Evolutionary conservation across 768 basidiomycete species (phyloP).

Genomic region (Pleurotus cornucopiae): DNA sequence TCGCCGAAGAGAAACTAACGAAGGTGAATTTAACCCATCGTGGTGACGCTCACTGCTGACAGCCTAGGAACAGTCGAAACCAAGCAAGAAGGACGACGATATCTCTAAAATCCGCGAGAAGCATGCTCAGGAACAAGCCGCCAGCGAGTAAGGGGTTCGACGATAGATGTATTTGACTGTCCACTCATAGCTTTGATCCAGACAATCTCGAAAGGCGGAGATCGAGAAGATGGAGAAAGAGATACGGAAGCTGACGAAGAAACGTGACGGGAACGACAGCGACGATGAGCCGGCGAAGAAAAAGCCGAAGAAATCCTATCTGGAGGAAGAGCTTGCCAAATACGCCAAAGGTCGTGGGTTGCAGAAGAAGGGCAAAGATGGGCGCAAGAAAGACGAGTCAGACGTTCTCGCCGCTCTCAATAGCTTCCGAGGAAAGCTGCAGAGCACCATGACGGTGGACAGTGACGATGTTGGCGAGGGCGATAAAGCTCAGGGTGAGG

Average conservation of each 20-base stretch:
- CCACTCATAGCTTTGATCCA: constrained; percentile 21
- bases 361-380: constrained; percentile 43
- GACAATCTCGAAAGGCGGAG: constrained; percentile 64
- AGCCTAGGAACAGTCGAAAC: constrained; percentile 25
- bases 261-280: constrained; percentile 49
- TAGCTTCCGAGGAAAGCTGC: constrained; percentile 69
- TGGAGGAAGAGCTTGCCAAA: constrained; percentile 79
- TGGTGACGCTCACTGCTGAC: too few relatives aligned
- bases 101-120: constrained; percentile 71
- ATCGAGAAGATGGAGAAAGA: constrained; percentile 88
- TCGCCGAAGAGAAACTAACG: constrained; percentile 20
- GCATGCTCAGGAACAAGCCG: constrained; percentile 67
- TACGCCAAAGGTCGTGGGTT: constrained; percentile 66
- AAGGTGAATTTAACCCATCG: constrained; percentile 2
- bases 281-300: constrained; percentile 61
- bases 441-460: constrained; percentile 33
- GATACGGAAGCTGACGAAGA: constrained; percentile 71
- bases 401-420: constrained; percentile 65
- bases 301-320: constrained; percentile 62
- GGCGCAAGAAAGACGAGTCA: constrained; percentile 64
- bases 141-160: constrained; percentile 44
- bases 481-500: constrained; percentile 15
- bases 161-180: not conserved
- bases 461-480: constrained; percentile 18
- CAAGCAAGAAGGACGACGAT: constrained; percentile 44